Percentiles rank a stretch among this genome's conserved stretches.
phyloP scores from a whole-genome alignment of 177 flowering plant species.

The Vitis hybrid region DNA sequence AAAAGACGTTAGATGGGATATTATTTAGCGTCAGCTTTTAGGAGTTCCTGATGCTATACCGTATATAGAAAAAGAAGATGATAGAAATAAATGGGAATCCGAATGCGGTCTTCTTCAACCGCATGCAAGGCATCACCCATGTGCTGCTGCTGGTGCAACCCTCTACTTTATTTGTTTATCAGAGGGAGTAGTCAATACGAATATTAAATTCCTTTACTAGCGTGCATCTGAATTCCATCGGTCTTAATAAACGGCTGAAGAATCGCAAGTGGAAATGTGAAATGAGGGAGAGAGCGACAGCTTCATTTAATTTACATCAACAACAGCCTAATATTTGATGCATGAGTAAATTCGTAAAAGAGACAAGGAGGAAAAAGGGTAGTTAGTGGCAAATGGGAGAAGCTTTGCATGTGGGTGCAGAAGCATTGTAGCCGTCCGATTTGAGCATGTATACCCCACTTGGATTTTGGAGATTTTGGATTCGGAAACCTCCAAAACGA shows the following conservation, averaged over 20 bases:
- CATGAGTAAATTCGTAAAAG: background rate
- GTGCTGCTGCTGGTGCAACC: conserved; percentile 1
- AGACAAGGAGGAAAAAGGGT: conserved; percentile 5
- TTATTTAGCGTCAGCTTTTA: no score
- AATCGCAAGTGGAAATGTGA: background rate
- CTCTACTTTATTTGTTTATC: background rate
- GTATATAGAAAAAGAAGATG: no score
- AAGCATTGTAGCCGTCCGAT: background rate
- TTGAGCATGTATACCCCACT: conserved; percentile 21
- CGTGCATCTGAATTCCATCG: conserved; percentile 9
- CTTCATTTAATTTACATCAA: background rate
- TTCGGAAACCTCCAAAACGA: conserved; percentile 26
- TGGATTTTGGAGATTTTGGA: conserved; percentile 19
- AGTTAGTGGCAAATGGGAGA: conserved; percentile 23
- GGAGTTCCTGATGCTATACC: no score
- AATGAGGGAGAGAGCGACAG: background rate
- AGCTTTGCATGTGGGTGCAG: conserved; percentile 20
- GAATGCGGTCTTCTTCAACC: background rate
- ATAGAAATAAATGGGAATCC: background rate
- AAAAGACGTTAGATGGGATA: no score
- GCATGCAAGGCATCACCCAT: conserved; percentile 10
- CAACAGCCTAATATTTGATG: background rate
- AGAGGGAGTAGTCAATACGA: conserved; percentile 4
- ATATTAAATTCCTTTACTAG: conserved; percentile 13
- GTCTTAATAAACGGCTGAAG: conserved; percentile 22